These are phyloP conservation scores for Trichoderma afroharzianum DNA, from an alignment of 2,329 filamentous ascomycete genomes.

Conservation along the genomic window DNA sequence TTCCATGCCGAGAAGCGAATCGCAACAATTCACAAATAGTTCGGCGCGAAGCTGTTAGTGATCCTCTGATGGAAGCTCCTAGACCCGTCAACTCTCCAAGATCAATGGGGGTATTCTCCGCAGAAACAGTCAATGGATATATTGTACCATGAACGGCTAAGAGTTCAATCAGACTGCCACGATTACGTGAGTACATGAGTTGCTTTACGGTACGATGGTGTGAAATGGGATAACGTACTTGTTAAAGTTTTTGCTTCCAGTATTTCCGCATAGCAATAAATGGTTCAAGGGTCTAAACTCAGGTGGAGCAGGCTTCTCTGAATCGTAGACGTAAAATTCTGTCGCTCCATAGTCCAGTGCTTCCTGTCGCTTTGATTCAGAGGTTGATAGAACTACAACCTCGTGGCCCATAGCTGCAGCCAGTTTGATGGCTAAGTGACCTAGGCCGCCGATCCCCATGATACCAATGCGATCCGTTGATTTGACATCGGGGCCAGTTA, in stretches of 20 bases:
- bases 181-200: neutral
- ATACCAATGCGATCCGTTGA: neutral
- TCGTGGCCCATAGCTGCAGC: neutral
- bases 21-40: neutral
- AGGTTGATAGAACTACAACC: neutral
- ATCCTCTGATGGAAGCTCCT: neutral
- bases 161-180: neutral
- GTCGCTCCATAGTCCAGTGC: neutral
- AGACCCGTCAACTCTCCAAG: neutral
- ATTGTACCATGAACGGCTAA: neutral
- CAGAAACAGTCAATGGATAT: neutral
- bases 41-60: neutral
- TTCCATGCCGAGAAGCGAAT: neutral
- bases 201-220: neutral
- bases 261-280: neutral
- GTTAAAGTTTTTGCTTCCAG: neutral
- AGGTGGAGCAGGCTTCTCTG: neutral
- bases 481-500: neutral
- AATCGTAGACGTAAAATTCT: neutral
- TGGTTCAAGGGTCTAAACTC: neutral
- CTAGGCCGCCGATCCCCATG: conserved; percentile 1
- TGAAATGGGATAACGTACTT: neutral
- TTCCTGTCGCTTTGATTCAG: neutral
- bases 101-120: neutral
- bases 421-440: neutral